Percentiles rank a stretch among this genome's conserved stretches.
Evolutionary conservation across 768 basidiomycete genomes (phyloP).

Genomic region (Paxillus rubicundulus): DNA sequence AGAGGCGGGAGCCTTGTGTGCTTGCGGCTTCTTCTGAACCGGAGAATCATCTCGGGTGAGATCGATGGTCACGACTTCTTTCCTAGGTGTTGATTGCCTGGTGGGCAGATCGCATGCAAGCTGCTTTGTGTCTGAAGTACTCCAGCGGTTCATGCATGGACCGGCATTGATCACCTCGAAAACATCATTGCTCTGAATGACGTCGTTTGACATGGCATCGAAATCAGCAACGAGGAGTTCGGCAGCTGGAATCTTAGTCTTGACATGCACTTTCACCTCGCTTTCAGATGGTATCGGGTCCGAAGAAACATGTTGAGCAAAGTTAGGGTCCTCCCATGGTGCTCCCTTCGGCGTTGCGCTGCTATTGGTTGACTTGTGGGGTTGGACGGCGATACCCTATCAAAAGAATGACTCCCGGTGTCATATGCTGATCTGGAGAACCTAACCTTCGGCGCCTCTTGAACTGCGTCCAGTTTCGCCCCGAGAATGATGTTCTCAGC

Average conservation of each 20-base stretch:
- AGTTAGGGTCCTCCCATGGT: conserved; percentile 29
- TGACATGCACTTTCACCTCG: background rate
- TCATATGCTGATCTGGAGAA: conserved; percentile 1
- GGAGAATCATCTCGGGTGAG: conserved; percentile 38
- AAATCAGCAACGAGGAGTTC: background rate
- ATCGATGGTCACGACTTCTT: conserved; percentile 40
- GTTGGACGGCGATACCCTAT: conserved; percentile 4
- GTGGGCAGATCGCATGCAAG: background rate
- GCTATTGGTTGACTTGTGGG: background rate
- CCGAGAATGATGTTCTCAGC: background rate
- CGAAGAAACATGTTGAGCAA: conserved; percentile 6
- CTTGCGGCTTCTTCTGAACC: conserved; percentile 1
- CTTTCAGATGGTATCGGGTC: background rate
- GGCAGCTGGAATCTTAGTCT: conserved; percentile 1
- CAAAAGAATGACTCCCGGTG: background rate
- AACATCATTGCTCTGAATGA: background rate
- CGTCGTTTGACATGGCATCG: background rate
- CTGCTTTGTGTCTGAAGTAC: conserved; percentile 12
- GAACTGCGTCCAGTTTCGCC: background rate
- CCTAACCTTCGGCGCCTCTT: conserved; percentile 13
- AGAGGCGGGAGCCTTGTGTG: background rate
- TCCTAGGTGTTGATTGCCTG: conserved; percentile 15
- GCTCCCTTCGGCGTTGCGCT: conserved; percentile 28
- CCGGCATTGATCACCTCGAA: conserved; percentile 10
- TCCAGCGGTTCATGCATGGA: background rate